phyloP scores from a whole-genome alignment of 495 filamentous ascomycete genomes.

The Aspergillus nidulans region DNA sequence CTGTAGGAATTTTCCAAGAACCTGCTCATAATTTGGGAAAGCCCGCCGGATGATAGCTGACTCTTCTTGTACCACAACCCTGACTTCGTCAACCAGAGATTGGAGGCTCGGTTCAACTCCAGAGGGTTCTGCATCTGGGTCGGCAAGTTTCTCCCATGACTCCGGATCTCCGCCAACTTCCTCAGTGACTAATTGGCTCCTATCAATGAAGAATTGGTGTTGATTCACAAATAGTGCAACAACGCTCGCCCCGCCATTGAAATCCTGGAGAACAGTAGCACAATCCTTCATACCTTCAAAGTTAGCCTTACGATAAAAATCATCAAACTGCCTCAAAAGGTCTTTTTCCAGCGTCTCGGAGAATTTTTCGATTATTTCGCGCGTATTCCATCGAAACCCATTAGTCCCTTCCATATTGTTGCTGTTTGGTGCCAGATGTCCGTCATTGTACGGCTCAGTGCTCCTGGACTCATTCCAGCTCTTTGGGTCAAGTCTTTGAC shows the following conservation, averaged over 20 bases:
- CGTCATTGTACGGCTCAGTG: slow-evolving; percentile 46
- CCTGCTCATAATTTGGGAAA: slow-evolving; percentile 94
- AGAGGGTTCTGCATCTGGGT: slow-evolving; percentile 87
- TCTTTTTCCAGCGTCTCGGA: slow-evolving; percentile 95
- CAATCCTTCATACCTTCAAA: slow-evolving; percentile 96
- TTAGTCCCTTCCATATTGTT: slow-evolving; percentile 35
- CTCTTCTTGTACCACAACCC: slow-evolving; percentile 93
- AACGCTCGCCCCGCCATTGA: slow-evolving; percentile 90
- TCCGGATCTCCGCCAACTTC: slow-evolving; percentile 81
- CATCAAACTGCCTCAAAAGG: slow-evolving; percentile 91
- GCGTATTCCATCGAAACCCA: slow-evolving; percentile 57
- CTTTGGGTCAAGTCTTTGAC: slow-evolving; percentile 71
- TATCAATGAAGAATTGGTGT: slow-evolving; percentile 97
- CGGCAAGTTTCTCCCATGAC: slow-evolving; percentile 84
- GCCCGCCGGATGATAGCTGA: slow-evolving; percentile 92
- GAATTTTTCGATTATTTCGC: slow-evolving; percentile 94
- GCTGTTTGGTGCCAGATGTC: slow-evolving; percentile 35
- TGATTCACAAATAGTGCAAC: slow-evolving; percentile 97
- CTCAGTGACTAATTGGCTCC: slow-evolving; percentile 83
- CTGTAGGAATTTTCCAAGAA: slow-evolving; percentile 86
- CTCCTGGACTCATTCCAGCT: slow-evolving; percentile 64
- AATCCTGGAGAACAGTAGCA: slow-evolving; percentile 89
- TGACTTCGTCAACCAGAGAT: slow-evolving; percentile 87
- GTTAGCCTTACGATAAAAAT: slow-evolving; percentile 87
- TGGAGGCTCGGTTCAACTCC: slow-evolving; percentile 90